Conservation (phyloP, 225 moss, liverwort and hornwort species). For the Straminergon stramineum region DNA sequence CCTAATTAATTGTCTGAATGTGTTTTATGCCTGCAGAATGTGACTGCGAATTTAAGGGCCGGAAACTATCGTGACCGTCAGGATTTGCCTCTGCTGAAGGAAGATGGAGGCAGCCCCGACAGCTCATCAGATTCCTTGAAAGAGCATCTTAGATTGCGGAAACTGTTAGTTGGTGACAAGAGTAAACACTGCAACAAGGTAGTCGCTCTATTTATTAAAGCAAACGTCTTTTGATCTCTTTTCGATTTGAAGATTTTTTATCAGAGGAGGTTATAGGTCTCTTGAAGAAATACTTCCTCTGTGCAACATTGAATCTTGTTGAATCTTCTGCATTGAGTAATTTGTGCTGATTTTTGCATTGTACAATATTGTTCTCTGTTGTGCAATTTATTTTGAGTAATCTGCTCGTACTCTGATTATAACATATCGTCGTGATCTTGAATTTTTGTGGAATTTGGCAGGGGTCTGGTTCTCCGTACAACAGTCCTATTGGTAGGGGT, state of each 20-base stretch:
- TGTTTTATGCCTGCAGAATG: slow-evolving; percentile 41
- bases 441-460: background rate
- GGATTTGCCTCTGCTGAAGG: slow-evolving; percentile 55
- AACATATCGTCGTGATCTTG: background rate
- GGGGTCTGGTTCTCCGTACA: slow-evolving; percentile 70
- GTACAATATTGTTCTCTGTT: background rate
- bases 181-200: slow-evolving; percentile 87
- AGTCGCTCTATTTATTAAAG: slow-evolving; percentile 23
- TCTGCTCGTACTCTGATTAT: background rate
- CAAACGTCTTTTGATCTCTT: background rate
- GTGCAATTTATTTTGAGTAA: background rate
- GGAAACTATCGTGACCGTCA: slow-evolving; percentile 60
- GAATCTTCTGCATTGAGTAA: background rate
- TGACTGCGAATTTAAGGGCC: slow-evolving; percentile 48
- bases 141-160: slow-evolving; percentile 78
- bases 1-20: background rate
- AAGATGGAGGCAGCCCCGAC: slow-evolving; percentile 70
- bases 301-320: background rate
- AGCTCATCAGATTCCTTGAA: slow-evolving; percentile 62
- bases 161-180: slow-evolving; percentile 76
- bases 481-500: slow-evolving; percentile 62
- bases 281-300: background rate
- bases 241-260: background rate
- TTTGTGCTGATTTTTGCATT: background rate
- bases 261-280: background rate